phyloP scores from a whole-genome alignment of 495 filamentous ascomycete species.

The Pseudevernia furfuracea region DNA sequence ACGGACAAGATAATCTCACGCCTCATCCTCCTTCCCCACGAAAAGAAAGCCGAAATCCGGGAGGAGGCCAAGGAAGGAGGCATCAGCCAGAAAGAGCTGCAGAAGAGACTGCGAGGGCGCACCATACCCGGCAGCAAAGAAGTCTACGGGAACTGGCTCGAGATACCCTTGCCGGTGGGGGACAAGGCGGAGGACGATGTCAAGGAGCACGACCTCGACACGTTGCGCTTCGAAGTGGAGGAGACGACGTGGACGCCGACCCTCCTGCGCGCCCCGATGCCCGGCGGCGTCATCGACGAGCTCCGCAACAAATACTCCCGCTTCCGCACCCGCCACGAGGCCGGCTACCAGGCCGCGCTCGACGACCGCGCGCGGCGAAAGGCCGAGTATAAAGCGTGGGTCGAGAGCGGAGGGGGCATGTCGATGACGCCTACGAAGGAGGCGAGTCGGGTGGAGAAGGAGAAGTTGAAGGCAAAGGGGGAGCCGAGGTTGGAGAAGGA shows the following conservation, averaged over 20 bases:
- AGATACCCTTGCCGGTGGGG: conserved; percentile 55
- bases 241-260: conserved; percentile 66
- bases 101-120: conserved; percentile 28
- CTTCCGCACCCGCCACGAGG: conserved; percentile 75
- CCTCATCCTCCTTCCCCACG: conserved; percentile 34
- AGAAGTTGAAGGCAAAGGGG: background rate
- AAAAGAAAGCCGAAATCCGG: conserved; percentile 9
- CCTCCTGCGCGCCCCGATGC: conserved; percentile 69
- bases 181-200: conserved; percentile 22
- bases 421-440: conserved; percentile 19
- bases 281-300: conserved; percentile 72
- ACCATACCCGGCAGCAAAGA: conserved; percentile 37
- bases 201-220: conserved; percentile 58
- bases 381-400: conserved; percentile 36
- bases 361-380: conserved; percentile 50
- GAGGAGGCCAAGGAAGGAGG: conserved; percentile 18
- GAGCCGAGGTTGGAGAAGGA: conserved; percentile 29
- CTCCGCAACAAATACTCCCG: conserved; percentile 75
- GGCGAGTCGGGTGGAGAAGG: conserved; percentile 2
- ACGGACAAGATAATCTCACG: conserved; percentile 70
- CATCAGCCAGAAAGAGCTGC: background rate
- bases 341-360: conserved; percentile 50
- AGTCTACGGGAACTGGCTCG: conserved; percentile 25
- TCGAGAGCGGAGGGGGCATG: conserved; percentile 34
- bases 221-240: conserved; percentile 67